Evolutionary conservation across 768 basidiomycete species (phyloP), one percentile per base, ranked within the genome.

Genomic region (Sistotremastrum suecicum): DNA sequence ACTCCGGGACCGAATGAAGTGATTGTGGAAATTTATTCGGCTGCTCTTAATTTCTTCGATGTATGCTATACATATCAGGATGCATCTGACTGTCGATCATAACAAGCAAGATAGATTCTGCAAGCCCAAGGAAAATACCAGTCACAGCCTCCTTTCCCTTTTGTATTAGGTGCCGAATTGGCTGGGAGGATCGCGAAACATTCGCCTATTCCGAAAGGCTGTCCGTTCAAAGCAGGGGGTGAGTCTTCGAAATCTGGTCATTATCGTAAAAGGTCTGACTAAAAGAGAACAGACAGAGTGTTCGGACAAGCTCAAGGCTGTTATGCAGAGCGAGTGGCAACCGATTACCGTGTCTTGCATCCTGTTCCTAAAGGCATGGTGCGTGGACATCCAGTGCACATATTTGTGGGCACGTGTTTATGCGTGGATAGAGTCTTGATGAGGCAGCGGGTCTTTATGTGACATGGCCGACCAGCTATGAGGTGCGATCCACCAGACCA

Each of bases 401-500:
- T 20, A 20, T 20, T 20, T 20, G 2, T 20, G 20, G 20, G 20
- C 20, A 20, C 20, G 20, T 20, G 20, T 20, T 20, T 20, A 20
- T 20, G 20, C 20, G 20, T 20, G 20, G 20, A 20, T 20, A 20
- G 20, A 20, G 20, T 20, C 20, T 20, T 20, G 20, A 20, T 20
- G 20, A 20, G 20, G 20, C 20, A 20, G 20, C 20, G 83, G 89
- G 86, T 3, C 58, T 95, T 42, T 84, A 62, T 53, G 63, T 97
- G n/a, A 92, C 89, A 5, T 90, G 84, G 77, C 87, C 90, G 0
- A 98, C 94, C 5, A 83, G 80, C 50, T 97, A 95, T 54, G 91
- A 92, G 56, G 95, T 80, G 20, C 20, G 20, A 20, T 20, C 20
- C 20, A 20, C 20, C 20, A 20, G 20, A 20, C 20, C 20, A 20